Evolutionary conservation across 495 filamentous ascomycete species (phyloP), one percentile per base, ranked within the genome.

Genomic region (Podospora didyma): DNA sequence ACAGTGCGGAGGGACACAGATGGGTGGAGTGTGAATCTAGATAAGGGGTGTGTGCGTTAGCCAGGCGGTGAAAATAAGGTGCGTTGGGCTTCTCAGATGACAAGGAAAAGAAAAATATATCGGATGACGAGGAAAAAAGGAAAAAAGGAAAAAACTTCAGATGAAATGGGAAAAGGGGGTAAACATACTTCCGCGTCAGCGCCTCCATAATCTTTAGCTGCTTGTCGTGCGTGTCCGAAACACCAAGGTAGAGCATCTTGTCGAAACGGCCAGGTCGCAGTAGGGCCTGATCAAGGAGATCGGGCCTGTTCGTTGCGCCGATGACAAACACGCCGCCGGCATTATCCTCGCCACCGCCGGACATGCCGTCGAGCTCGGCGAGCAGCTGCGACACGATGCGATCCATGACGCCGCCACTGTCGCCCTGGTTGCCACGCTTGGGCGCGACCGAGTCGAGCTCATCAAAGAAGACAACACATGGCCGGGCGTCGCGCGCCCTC

Each of bases 351-450:
- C 92, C 39, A 51, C 91, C 93, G 61, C 91, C 89, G 42, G 92
- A 95, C 94, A 98, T 98, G 21, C 94, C 94, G 66, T 98, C 94
- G 21, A 98, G 77, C 72, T 98, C 94, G 0, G 94, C 94, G 6
- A 98, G 81, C 37, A 98, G 76, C 78, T 98, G 94, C 65, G 86
- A 91, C 45, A 99, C 94, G 61, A 99, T 97, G 58, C 94, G 86
- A 72, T 99, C 94, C 95, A 97, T 99, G 34, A 99, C 94, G 70
- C 94, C 94, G 46, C 95, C 95, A 54, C 90, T 96, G 69, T 99
- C 94, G 45, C 94, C 94, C 69, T 98, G 94, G 65, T 99, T 97
- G 19, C 94, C 94, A 65, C 94, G 78, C 77, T 99, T 99, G 1
- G 94, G 94, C 16, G 94, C 94, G 9, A 99, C 95, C 0, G 91